Conservation (phyloP, 2,329 filamentous ascomycete genomes). For the Cladorrhinum sp. region DNA sequence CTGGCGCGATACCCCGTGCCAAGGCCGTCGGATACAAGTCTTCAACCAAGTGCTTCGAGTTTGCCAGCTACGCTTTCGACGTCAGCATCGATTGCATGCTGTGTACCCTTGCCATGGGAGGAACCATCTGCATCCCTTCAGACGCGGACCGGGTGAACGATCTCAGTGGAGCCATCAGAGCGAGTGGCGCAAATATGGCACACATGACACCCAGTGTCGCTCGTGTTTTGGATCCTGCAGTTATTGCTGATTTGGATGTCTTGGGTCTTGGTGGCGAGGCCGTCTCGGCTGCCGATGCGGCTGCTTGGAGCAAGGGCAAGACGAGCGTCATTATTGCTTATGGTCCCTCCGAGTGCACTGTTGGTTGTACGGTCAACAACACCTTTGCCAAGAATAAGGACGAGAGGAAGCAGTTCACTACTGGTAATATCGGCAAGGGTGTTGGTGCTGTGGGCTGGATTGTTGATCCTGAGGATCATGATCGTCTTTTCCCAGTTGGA, state of each 20-base stretch:
- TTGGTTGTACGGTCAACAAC: constrained; percentile 34
- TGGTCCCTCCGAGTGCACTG: constrained; percentile 53
- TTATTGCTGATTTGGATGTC: constrained; percentile 45
- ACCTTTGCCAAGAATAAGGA: constrained; percentile 25
- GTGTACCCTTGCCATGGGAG: constrained; percentile 38
- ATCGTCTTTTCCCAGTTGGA: constrained; percentile 31
- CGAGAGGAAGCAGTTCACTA: constrained; percentile 22
- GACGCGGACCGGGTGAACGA: constrained; percentile 51
- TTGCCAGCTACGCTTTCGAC: constrained; percentile 41
- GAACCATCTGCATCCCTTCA: constrained; percentile 48
- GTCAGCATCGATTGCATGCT: constrained; percentile 42
- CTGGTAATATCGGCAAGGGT: constrained; percentile 44
- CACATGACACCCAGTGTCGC: constrained; percentile 52
- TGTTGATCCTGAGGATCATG: constrained; percentile 29
- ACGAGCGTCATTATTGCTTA: constrained; percentile 51
- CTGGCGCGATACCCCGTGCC: constrained; percentile 36
- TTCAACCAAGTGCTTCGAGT: constrained; percentile 29
- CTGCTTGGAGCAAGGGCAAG: constrained; percentile 42
- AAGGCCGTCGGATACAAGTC: constrained; percentile 44
- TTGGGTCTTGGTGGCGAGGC: constrained; percentile 51
- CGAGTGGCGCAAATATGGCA: constrained; percentile 44
- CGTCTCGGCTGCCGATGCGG: constrained; percentile 49
- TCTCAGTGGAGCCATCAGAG: constrained; percentile 23
- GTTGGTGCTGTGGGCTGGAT: constrained; percentile 39
- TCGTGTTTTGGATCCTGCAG: constrained; percentile 44